Conservation (phyloP, 78 protist species). For the Dictyostelium capitatum region DNA sequence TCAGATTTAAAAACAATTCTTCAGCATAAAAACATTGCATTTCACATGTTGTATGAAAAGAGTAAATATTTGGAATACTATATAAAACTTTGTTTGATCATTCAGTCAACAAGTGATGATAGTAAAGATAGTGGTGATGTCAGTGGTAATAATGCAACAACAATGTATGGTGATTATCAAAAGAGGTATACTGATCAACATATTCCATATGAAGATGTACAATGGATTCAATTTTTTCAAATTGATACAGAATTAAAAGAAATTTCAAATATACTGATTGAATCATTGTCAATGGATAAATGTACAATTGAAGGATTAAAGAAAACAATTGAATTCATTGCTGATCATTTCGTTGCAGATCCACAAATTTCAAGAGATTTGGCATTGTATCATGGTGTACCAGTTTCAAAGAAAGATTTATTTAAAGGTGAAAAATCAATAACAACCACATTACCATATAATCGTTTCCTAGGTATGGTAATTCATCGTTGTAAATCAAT, state of each 20-base stretch:
- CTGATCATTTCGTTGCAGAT: background rate
- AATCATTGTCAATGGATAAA: background rate
- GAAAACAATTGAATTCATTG: background rate
- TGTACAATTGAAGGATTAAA: background rate
- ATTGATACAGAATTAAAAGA: slow-evolving; percentile 43
- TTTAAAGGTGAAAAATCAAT: slow-evolving; percentile 36
- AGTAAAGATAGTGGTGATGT: background rate
- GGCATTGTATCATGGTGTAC: background rate
- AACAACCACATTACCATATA: slow-evolving; percentile 15
- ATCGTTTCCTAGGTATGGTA: slow-evolving; percentile 15
- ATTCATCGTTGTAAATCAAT: background rate
- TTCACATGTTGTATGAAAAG: slow-evolving; percentile 28
- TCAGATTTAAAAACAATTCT: slow-evolving; percentile 50
- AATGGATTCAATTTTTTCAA: slow-evolving; percentile 53
- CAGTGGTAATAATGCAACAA: background rate
- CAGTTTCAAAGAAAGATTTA: slow-evolving; percentile 19
- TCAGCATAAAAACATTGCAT: background rate
- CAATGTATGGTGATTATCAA: slow-evolving; percentile 13
- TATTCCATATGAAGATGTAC: slow-evolving; percentile 18
- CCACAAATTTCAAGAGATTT: background rate
- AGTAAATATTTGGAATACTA: background rate
- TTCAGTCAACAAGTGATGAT: slow-evolving; percentile 2
- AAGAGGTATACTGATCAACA: background rate
- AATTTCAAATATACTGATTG: slow-evolving; percentile 26
- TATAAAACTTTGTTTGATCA: background rate